phyloP scores from a whole-genome alignment of 352 stramenopile species.

The Globisporangium canariense region DNA sequence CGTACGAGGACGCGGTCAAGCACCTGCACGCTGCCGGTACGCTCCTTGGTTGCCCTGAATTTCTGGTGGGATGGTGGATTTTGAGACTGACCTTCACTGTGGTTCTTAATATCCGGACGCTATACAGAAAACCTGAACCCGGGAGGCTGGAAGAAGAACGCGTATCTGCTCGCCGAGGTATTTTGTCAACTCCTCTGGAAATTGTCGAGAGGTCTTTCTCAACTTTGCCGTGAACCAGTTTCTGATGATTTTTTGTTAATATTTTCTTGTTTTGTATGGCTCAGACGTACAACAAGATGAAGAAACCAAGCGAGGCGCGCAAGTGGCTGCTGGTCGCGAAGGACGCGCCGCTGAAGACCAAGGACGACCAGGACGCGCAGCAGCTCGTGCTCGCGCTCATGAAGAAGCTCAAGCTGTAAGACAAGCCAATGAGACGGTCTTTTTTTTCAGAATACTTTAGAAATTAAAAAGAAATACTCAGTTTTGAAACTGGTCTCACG shows the following conservation, averaged over 20 bases:
- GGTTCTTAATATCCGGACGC: neutral
- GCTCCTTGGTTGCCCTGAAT: neutral
- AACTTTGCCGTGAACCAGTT: neutral
- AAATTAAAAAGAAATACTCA: neutral
- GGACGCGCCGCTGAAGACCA: conserved; percentile 49
- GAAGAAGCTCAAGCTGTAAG: conserved; percentile 39
- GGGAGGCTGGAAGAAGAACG: conserved; percentile 79
- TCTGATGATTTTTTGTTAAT: neutral
- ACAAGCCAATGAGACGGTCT: too few relatives aligned
- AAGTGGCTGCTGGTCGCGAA: conserved; percentile 51
- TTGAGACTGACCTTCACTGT: neutral
- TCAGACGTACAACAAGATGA: conserved; percentile 72
- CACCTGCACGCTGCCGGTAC: conserved; percentile 55
- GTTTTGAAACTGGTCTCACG: neutral
- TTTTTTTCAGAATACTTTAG: neutral
- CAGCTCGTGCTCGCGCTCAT: conserved; percentile 36
- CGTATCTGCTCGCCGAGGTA: conserved; percentile 58
- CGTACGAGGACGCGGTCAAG: conserved; percentile 60
- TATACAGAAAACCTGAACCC: conserved; percentile 54
- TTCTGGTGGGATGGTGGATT: neutral
- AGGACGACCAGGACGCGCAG: conserved; percentile 54
- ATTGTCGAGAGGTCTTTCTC: neutral
- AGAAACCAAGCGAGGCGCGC: conserved; percentile 32
- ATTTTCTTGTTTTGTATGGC: neutral
- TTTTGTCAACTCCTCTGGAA: too few relatives aligned